Conservation (phyloP, 352 stramenopile species). For the Phytophthora tubulina region DNA sequence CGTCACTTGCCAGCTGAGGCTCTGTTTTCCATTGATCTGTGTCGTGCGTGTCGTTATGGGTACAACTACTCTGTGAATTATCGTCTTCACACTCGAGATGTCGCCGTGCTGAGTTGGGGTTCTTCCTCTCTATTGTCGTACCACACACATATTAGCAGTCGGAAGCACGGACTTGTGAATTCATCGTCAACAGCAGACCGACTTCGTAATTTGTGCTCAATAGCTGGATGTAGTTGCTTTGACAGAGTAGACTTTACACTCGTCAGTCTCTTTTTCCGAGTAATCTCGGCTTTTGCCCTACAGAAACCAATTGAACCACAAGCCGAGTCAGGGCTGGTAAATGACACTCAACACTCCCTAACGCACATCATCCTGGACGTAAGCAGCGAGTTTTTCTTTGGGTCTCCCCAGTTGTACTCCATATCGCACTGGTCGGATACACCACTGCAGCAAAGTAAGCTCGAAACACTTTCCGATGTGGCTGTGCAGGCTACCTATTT, state of each 20-base stretch:
- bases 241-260: slow-evolving; percentile 81
- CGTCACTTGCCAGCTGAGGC: slow-evolving; percentile 34
- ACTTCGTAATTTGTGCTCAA: slow-evolving; percentile 80
- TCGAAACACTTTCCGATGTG: slow-evolving; percentile 7
- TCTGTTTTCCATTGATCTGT: neutral
- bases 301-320: neutral
- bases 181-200: slow-evolving; percentile 14
- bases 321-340: neutral
- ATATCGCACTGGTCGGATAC: slow-evolving; percentile 36
- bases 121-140: slow-evolving; percentile 49
- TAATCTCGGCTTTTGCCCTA: slow-evolving; percentile 79
- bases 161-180: neutral
- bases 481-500: slow-evolving; percentile 25
- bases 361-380: slow-evolving; percentile 82
- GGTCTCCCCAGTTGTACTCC: slow-evolving; percentile 88
- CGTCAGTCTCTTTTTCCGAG: slow-evolving; percentile 73
- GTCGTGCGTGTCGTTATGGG: slow-evolving; percentile 36
- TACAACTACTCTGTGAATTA: slow-evolving; percentile 2
- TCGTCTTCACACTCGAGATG: slow-evolving; percentile 22
- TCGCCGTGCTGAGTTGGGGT: slow-evolving; percentile 33
- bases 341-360: neutral
- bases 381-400: slow-evolving; percentile 82
- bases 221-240: slow-evolving; percentile 74
- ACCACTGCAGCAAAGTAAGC: neutral
- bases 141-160: neutral